phyloP scores from a whole-genome alignment of 1,139 yeast genomes.

The Yamadazyma epiphylla region DNA sequence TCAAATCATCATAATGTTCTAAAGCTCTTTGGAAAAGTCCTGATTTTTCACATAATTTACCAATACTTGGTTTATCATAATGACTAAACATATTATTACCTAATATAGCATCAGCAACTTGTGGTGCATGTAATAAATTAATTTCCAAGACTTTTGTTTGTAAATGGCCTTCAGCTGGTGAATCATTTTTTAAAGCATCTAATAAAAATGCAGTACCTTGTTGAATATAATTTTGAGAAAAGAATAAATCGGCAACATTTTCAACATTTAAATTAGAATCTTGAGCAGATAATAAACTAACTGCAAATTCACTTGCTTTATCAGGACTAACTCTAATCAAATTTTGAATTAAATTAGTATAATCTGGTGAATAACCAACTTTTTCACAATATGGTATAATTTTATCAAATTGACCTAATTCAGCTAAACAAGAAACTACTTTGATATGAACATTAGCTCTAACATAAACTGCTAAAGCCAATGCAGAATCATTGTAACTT shows the following conservation, averaged over 20 bases:
- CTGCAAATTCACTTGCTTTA: slow-evolving; percentile 95
- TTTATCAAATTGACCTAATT: slow-evolving; percentile 94
- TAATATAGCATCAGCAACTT: slow-evolving; percentile 97
- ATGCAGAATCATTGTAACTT: slow-evolving; percentile 70
- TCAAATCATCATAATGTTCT: slow-evolving; percentile 91
- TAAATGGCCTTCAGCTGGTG: slow-evolving; percentile 92
- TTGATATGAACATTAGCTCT: slow-evolving; percentile 83
- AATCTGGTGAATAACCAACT: slow-evolving; percentile 87
- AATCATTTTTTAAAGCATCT: slow-evolving; percentile 92
- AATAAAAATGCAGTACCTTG: slow-evolving; percentile 98
- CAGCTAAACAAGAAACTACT: slow-evolving; percentile 91
- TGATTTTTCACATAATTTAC: slow-evolving; percentile 88
- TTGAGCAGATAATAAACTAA: slow-evolving; percentile 66
- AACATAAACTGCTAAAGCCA: slow-evolving; percentile 89
- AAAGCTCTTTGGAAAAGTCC: slow-evolving; percentile 93
- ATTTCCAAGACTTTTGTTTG: slow-evolving; percentile 94
- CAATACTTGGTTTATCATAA: slow-evolving; percentile 91
- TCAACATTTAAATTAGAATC: slow-evolving; percentile 73
- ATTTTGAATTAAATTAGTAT: slow-evolving; percentile 83
- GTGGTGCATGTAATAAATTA: slow-evolving; percentile 93
- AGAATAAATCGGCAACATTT: slow-evolving; percentile 87
- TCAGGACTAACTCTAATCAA: slow-evolving; percentile 94
- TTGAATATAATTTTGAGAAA: slow-evolving; percentile 90
- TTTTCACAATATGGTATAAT: slow-evolving; percentile 91
- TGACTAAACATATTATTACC: slow-evolving; percentile 96